Base-by-base conservation (phyloP, 768 basidiomycete species). In the Calvatia gigantea region DNA sequence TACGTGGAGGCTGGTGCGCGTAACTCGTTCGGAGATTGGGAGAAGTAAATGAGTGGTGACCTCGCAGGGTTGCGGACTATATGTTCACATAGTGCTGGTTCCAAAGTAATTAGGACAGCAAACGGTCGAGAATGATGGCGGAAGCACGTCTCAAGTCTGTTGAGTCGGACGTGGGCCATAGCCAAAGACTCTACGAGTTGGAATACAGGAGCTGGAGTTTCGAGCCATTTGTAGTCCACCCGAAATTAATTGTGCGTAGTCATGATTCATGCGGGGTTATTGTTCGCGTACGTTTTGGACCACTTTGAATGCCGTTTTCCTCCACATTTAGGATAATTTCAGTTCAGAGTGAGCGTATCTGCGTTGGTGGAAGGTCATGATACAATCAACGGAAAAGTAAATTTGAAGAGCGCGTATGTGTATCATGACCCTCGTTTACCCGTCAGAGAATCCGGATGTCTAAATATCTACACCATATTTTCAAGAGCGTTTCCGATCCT, bases 401-500 rank as follows among this genome's bases (percentile, higher is more conserved):
- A 9, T 33, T n/a, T 33, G 9, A 15, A 15, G 33, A 33, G 15
- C 33, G 5, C 33, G 19, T n/a, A 3, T 41, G 11, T n/a, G n/a
- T 25, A 11, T 28, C 11, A 27, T 23, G 8, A 11, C 23, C n/a
- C 15, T 45, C 23, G 14, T 45, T 45, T 14, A n/a, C 6, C 28
- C 28, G 28, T 9, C 43, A n/a, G 8, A 45, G 27, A 12, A 27
- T 14, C 7, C 43, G 43, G 25, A 45, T n/a, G 23, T 9, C 25
- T 15, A 5, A 19, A 48, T 14, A 48, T 61, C 54, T 11, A 64
- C 37, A 23, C 23, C 35, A 31, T 38, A 60, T 27, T 35, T 15
- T 1, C 45, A 39, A 17, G 60, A 60, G 7, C 60, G 60, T 37
- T 28, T 31, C 17, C 28, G 17, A 53, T 64, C 54, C 9, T 49